Conservation (phyloP, 2,329 filamentous ascomycete species). For the Microcera coccophila region DNA sequence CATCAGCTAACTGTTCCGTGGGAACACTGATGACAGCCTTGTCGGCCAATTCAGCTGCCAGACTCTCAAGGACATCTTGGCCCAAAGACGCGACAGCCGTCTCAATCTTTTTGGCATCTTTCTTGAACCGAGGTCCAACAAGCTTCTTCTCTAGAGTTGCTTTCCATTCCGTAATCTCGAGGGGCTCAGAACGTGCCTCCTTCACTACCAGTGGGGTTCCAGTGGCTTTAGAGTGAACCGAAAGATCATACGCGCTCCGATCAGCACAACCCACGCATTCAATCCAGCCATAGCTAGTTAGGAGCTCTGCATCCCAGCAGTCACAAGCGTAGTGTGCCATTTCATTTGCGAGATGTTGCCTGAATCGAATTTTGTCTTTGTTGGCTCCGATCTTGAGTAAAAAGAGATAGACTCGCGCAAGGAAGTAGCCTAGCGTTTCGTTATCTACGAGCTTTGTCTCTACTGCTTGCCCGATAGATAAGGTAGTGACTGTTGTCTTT, state of each 20-base stretch:
- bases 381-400: slow-evolving; percentile 85
- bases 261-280: slow-evolving; percentile 98
- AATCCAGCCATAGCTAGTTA: slow-evolving; percentile 92
- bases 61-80: slow-evolving; percentile 76
- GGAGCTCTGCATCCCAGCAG: slow-evolving; percentile 95
- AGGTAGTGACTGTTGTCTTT: slow-evolving; percentile 68
- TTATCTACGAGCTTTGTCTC: slow-evolving; percentile 82
- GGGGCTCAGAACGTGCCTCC: slow-evolving; percentile 73
- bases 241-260: slow-evolving; percentile 89
- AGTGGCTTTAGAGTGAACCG: slow-evolving; percentile 89
- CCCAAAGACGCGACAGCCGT: slow-evolving; percentile 68
- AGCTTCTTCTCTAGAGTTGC: slow-evolving; percentile 90
- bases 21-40: slow-evolving; percentile 75
- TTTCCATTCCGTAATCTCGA: slow-evolving; percentile 80
- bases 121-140: slow-evolving; percentile 93
- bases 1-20: slow-evolving; percentile 55
- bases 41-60: slow-evolving; percentile 72
- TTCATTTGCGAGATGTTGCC: slow-evolving; percentile 84
- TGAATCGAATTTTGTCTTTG: slow-evolving; percentile 83
- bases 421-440: slow-evolving; percentile 96
- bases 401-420: slow-evolving; percentile 90
- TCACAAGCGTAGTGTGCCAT: slow-evolving; percentile 90
- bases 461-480: slow-evolving; percentile 84
- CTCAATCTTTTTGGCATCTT: slow-evolving; percentile 84
- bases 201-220: slow-evolving; percentile 81